Conservation (phyloP, 805 yeast genomes). For the Sugiyamaella mastotermitis region DNA sequence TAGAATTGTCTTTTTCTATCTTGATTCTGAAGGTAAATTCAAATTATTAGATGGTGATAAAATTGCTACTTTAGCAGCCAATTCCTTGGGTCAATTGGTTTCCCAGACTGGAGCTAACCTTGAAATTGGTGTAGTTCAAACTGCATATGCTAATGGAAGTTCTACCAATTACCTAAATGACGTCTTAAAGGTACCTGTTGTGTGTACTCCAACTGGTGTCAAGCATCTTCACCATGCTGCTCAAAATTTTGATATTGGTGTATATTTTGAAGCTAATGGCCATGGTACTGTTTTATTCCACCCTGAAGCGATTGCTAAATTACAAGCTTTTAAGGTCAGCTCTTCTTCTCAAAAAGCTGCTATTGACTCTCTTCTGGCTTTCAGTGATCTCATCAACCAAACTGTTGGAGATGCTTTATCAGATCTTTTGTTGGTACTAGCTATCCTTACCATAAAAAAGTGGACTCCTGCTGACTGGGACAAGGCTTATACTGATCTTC, state of each 20-base stretch:
- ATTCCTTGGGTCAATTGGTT: slow-evolving; percentile 47
- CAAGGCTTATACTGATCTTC: slow-evolving; percentile 70
- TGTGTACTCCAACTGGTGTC: slow-evolving; percentile 92
- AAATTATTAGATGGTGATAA: slow-evolving; percentile 81
- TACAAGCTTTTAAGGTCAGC: slow-evolving; percentile 34
- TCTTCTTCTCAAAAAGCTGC: slow-evolving; percentile 44
- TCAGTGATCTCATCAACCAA: slow-evolving; percentile 79
- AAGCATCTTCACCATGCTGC: slow-evolving; percentile 95
- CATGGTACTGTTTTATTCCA: slow-evolving; percentile 93
- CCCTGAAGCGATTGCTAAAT: slow-evolving; percentile 38
- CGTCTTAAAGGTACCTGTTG: slow-evolving; percentile 65
- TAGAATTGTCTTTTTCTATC: slow-evolving; percentile 69
- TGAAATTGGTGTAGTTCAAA: slow-evolving; percentile 81
- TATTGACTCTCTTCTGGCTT: slow-evolving; percentile 47
- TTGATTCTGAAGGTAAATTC: slow-evolving; percentile 30
- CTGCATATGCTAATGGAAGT: slow-evolving; percentile 96
- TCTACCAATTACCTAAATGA: slow-evolving; percentile 68
- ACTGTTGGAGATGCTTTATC: slow-evolving; percentile 98
- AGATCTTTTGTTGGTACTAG: slow-evolving; percentile 76
- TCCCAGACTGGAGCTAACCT: slow-evolving; percentile 37
- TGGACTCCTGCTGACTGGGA: slow-evolving; percentile 72
- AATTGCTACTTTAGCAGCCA: slow-evolving; percentile 78
- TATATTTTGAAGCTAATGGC: slow-evolving; percentile 98
- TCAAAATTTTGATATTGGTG: slow-evolving; percentile 76
- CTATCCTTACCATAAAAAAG: slow-evolving; percentile 50